Percentiles rank a stretch among this genome's conserved stretches.
Conservation (phyloP, 495 filamentous ascomycete genomes). For the Tuber borchii region DNA sequence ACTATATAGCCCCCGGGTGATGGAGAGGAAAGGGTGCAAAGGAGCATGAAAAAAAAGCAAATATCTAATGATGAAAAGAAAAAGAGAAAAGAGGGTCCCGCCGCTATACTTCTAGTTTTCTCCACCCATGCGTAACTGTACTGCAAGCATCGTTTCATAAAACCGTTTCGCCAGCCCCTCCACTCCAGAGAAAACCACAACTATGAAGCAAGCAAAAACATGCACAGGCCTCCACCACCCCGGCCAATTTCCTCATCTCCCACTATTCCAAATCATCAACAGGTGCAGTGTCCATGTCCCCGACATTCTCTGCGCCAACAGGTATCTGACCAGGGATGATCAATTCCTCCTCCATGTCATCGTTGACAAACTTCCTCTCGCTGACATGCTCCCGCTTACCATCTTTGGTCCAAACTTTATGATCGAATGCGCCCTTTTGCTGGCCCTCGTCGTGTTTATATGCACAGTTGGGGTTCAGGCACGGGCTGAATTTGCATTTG, state of each 20-base stretch:
- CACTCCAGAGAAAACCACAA: not conserved
- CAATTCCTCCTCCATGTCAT: conserved; percentile 59
- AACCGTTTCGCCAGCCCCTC: not conserved
- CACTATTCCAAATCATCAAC: conserved; percentile 24
- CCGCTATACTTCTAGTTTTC: not conserved
- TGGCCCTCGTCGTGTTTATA: conserved; percentile 94
- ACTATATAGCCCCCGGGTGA: not conserved
- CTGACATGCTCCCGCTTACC: conserved; percentile 64
- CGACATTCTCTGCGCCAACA: conserved; percentile 34
- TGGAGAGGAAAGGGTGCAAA: not conserved
- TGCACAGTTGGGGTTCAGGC: conserved; percentile 71
- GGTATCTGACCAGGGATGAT: conserved; percentile 57
- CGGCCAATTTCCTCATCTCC: not conserved
- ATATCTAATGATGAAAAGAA: not conserved
- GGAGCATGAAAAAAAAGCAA: not conserved
- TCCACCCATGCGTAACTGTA: not conserved
- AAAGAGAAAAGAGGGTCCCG: not conserved
- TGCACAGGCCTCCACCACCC: not conserved
- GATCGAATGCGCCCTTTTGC: conserved; percentile 62
- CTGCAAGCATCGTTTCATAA: not conserved
- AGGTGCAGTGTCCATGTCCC: conserved; percentile 37
- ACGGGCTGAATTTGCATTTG: conserved; percentile 86
- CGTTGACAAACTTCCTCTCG: conserved; percentile 84
- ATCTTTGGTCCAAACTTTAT: conserved; percentile 83
- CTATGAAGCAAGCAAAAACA: not conserved